phyloP scores from a whole-genome alignment of 2,329 filamentous ascomycete genomes.

The Didymella lethalis region DNA sequence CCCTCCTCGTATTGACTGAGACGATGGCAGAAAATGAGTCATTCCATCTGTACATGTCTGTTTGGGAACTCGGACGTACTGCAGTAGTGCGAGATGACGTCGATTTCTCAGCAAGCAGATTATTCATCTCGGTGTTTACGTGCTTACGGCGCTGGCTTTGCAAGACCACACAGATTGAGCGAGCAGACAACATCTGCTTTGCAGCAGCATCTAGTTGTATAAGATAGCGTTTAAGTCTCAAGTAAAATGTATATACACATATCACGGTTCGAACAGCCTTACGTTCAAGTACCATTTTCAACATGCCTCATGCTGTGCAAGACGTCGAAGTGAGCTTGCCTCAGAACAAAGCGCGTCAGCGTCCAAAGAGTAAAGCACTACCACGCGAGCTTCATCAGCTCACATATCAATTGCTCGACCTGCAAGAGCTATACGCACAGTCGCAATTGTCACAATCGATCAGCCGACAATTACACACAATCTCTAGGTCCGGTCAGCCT shows the following conservation, averaged over 20 bases:
- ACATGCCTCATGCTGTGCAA: slow-evolving; percentile 8
- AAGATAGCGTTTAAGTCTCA: background rate
- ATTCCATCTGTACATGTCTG: background rate
- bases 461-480: slow-evolving; percentile 14
- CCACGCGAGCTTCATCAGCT: slow-evolving; percentile 22
- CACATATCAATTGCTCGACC: slow-evolving; percentile 9
- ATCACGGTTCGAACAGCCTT: too few species aligned
- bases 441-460: slow-evolving; percentile 26
- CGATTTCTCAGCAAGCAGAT: slow-evolving; percentile 16
- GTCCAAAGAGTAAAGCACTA: slow-evolving; percentile 14
- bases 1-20: background rate
- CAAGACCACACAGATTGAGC: background rate
- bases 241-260: background rate
- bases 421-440: slow-evolving; percentile 19
- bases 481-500: slow-evolving; percentile 16
- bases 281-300: background rate
- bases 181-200: background rate
- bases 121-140: slow-evolving; percentile 15
- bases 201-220: background rate
- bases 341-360: background rate
- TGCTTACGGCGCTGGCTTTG: slow-evolving; percentile 8
- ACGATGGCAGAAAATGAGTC: slow-evolving; percentile 1
- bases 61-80: background rate
- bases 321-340: background rate
- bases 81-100: slow-evolving; percentile 4